Percentiles rank a stretch among this genome's conserved stretches.
phyloP scores from a whole-genome alignment of 2,329 filamentous ascomycete genomes.

The Phyllosticta citriasiana region DNA sequence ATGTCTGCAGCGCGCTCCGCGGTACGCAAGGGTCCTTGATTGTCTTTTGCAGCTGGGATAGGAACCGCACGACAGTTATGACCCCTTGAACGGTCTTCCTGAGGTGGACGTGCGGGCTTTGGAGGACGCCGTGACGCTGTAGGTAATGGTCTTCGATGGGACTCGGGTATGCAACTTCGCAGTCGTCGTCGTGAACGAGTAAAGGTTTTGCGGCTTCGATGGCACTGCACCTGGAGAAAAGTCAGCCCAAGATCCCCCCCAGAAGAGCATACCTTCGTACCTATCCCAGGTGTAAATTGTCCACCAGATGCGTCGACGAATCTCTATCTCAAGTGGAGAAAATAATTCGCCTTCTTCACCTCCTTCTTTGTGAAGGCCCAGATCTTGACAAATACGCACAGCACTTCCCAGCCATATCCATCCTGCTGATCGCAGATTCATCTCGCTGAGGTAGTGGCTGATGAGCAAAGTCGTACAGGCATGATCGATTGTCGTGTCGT shows the following conservation, averaged over 20 bases:
- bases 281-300: conserved; percentile 83
- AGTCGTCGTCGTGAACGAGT: conserved; percentile 79
- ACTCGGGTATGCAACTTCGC: conserved; percentile 70
- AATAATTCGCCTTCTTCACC: conserved; percentile 26
- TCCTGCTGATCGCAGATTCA: conserved; percentile 74
- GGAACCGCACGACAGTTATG: conserved; percentile 71
- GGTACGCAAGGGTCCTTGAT: conserved; percentile 58
- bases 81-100: conserved; percentile 64
- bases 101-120: conserved; percentile 28
- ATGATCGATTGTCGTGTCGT: conserved; percentile 66
- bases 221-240: conserved; percentile 52
- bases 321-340: conserved; percentile 63
- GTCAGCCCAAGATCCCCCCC: not conserved
- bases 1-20: conserved; percentile 58
- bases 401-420: conserved; percentile 79
- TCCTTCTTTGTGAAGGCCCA: conserved; percentile 69
- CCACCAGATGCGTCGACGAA: conserved; percentile 88
- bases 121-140: conserved; percentile 39
- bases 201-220: conserved; percentile 73
- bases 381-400: conserved; percentile 70
- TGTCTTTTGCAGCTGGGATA: conserved; percentile 62
- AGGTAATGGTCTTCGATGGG: conserved; percentile 74
- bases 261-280: conserved; percentile 30
- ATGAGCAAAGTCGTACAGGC: conserved; percentile 62
- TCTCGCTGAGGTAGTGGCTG: conserved; percentile 72